phyloP scores from a whole-genome alignment of 2,329 filamentous ascomycete genomes.

The Neoscytalidium dimidiatum region DNA sequence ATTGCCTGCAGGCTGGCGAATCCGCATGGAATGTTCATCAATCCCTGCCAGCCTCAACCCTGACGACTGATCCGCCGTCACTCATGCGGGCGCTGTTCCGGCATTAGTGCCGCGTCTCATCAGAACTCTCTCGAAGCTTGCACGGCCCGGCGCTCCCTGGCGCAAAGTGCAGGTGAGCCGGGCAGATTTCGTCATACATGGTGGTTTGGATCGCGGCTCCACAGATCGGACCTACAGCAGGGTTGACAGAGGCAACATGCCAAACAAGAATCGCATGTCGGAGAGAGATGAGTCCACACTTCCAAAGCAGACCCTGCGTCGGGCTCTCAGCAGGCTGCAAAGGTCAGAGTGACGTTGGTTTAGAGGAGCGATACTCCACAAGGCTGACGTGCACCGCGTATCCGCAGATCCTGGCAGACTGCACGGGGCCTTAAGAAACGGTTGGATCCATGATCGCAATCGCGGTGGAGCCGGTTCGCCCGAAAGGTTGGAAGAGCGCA shows the following conservation, averaged over 20 bases:
- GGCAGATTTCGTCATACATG: background rate
- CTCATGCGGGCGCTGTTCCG: background rate
- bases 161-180: background rate
- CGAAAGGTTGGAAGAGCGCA: background rate
- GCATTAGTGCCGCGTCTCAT: background rate
- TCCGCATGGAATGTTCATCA: too few relatives aligned
- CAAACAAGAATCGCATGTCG: background rate
- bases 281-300: background rate
- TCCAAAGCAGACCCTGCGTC: background rate
- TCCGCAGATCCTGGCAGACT: background rate
- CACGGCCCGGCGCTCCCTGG: background rate
- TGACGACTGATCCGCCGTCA: background rate
- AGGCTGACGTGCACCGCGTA: conserved; percentile 8
- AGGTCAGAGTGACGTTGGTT: conserved; percentile 11
- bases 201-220: background rate
- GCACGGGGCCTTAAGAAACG: background rate
- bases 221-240: background rate
- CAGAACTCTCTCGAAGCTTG: background rate
- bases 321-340: background rate
- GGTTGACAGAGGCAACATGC: background rate
- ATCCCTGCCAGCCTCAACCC: too few relatives aligned
- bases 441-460: background rate
- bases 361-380: background rate
- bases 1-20: too few relatives aligned
- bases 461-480: background rate